Evolutionary conservation across 73 alveolate genomes (phyloP), one percentile per base, ranked within the genome.

Genomic region (Paramecium biaurelia): DNA sequence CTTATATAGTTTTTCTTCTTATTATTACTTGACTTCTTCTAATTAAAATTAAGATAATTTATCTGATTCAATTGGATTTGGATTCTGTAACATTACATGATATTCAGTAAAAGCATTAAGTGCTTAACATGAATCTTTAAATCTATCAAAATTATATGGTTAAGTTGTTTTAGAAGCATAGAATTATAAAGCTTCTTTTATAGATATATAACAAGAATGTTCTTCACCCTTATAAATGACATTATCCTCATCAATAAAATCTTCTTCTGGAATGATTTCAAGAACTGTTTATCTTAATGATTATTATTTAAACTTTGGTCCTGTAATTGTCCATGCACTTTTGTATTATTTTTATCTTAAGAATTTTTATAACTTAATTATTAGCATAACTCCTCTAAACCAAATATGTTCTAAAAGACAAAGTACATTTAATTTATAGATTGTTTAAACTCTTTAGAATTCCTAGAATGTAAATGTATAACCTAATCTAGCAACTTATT

Each of bases 371-470:
- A 96, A 95, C 95, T 98, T 98, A 59, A 95, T 92, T 1, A 98
- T 98, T 76, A 97, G 82, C 45, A 98, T 96, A 11, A 97, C 97
- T 15, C 99, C 99, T 74, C 99, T 92, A 95, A 95, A 96, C 98
- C 98, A 98, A 57, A 98, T 92, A 86, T 97, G 95, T 26, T 96
- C 70, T 87, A 98, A 85, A 45, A 98, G 79, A 86, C 96, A 93
- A 45, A 95, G 85, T 12, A 94, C 95, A 92, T 97, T 98, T 56
- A 92, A 89, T 85, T 97, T 94, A 93, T 94, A 95, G 26, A 97
- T 84, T 32, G 95, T 96, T 92, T 96, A 89, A 11, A 98, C 92
- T 34, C 95, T 76, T 21, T 96, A 74, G 93, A 98, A 98, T 49
- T 93, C 94, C 67, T 96, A 98, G 26, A 98, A 90, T 82, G 94